These are phyloP conservation scores for Elsinoe fawcettii DNA, from an alignment of 2,329 filamentous ascomycete genomes.

Conservation along the genomic window DNA sequence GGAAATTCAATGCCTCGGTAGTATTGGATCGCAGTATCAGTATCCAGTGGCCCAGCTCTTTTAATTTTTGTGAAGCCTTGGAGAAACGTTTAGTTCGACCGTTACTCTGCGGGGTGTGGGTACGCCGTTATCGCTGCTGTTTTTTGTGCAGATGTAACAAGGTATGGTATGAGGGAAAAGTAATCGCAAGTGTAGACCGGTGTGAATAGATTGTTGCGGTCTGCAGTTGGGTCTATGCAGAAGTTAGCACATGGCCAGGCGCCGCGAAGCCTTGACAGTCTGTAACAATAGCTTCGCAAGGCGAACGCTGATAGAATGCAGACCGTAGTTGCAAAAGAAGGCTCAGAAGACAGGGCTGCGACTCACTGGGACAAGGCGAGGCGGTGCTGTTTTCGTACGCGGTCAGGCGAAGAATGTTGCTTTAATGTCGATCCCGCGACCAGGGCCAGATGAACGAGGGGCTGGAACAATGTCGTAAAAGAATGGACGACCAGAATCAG, in stretches of 20 bases:
- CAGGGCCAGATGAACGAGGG: conserved; percentile 9
- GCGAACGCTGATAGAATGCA: not conserved
- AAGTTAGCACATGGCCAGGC: not conserved
- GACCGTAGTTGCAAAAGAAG: not conserved
- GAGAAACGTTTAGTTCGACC: not conserved
- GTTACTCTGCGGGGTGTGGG: conserved; percentile 1
- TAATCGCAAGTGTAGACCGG: not conserved
- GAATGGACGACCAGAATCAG: conserved; percentile 2
- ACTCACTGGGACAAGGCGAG: conserved; percentile 5
- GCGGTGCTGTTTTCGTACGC: conserved; percentile 10
- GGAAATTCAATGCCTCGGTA: not conserved
- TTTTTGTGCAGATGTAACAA: not conserved
- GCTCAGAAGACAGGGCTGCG: conserved; percentile 2
- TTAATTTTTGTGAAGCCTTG: not conserved
- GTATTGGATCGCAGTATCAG: not conserved
- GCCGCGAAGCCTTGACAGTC: not conserved
- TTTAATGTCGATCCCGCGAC: conserved; percentile 12
- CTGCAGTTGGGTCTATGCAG: not conserved
- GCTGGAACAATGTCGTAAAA: conserved; percentile 6
- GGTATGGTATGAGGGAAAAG: not conserved
- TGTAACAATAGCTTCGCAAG: not conserved
- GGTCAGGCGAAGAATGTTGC: conserved; percentile 12
- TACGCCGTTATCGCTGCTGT: not conserved
- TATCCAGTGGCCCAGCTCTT: not conserved
- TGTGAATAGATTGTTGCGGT: not conserved